Base-by-base conservation (phyloP, 805 yeast species). In the Cyberlindnera mrakii region DNA sequence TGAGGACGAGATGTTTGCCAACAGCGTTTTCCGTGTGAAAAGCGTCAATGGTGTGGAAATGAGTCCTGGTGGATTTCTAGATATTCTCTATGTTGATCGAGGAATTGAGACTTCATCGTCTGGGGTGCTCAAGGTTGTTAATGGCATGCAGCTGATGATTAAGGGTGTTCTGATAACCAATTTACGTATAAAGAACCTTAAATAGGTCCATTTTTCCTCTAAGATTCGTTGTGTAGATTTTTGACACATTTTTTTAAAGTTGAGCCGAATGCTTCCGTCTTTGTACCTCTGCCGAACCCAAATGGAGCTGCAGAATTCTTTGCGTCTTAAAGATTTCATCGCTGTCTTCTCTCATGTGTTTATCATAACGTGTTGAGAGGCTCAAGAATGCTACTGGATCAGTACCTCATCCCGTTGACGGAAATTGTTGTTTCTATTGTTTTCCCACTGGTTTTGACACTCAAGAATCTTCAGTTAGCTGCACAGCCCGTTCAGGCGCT, bases 1-100 rank as follows among this genome's bases (percentile, higher is more conserved):
- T 8, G 46, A 42, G 18, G 52, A 50, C 33, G 40, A 37, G 35
- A 40, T 30, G 19, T 46, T 29, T 39, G 30, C 50, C 11, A 31
- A 45, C 15, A 41, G 50, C 5, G 49, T 59, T 3, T 49, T 58
- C 39, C 45, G 46, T n/a, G 46, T 47, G 0, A 19, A 30, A 5
- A 43, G 45, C 1, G 44, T 60, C 11, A 60, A 60, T 40, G 63
- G 61, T 0, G 39, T 53, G 6, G 38, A 36, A 14, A 49, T 56
- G 6, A 39, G 27, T 0, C 29, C 34, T 1, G 40, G 35, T 8
- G 36, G 41, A 3, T 43, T 10, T 8, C 5, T 37, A 14, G 16
- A 30, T 15, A 30, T 37, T 13, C 29, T 37, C 8, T 37, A 17
- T 25, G 20, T 33, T 8, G 34, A 30, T 20, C n/a, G 18, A 29